Conservation (phyloP, 2,329 filamentous ascomycete species). For the Amauroascus verrucosus region DNA sequence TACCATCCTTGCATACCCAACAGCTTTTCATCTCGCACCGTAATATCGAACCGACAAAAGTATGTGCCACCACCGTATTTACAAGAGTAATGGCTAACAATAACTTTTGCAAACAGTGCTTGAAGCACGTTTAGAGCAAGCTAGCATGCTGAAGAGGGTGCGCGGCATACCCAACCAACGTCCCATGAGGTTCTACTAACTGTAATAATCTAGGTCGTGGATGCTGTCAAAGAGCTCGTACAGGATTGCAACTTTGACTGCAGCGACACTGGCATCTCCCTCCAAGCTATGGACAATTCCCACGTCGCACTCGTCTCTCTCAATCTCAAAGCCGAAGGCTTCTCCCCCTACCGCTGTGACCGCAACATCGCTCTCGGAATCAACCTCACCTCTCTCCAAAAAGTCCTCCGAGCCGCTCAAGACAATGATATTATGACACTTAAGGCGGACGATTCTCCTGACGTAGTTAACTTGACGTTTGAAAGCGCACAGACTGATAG, state of each 20-base stretch:
- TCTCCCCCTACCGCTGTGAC: slow-evolving; percentile 93
- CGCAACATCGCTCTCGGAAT: slow-evolving; percentile 97
- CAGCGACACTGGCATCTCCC: slow-evolving; percentile 97
- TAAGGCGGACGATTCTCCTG: slow-evolving; percentile 94
- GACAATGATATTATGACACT: slow-evolving; percentile 90
- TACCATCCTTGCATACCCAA: not conserved
- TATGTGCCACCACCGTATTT: not conserved
- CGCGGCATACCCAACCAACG: slow-evolving; percentile 15
- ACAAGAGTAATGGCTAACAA: not conserved
- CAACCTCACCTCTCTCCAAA: slow-evolving; percentile 92
- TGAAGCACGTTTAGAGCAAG: slow-evolving; percentile 95
- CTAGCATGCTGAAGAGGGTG: slow-evolving; percentile 89
- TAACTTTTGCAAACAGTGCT: slow-evolving; percentile 50
- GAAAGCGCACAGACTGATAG: slow-evolving; percentile 82
- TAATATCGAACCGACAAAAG: not conserved
- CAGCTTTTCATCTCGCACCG: not conserved
- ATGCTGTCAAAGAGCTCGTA: slow-evolving; percentile 97
- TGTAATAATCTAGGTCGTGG: slow-evolving; percentile 60
- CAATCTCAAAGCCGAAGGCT: slow-evolving; percentile 92
- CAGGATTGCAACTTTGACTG: slow-evolving; percentile 99
- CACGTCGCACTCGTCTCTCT: slow-evolving; percentile 98
- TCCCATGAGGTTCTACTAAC: not conserved
- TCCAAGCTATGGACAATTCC: slow-evolving; percentile 99
- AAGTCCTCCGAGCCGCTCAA: slow-evolving; percentile 89
- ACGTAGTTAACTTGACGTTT: slow-evolving; percentile 90